Base-by-base conservation (phyloP, 176 grass and related monocot genomes). In the Elymus sibiricus region DNA sequence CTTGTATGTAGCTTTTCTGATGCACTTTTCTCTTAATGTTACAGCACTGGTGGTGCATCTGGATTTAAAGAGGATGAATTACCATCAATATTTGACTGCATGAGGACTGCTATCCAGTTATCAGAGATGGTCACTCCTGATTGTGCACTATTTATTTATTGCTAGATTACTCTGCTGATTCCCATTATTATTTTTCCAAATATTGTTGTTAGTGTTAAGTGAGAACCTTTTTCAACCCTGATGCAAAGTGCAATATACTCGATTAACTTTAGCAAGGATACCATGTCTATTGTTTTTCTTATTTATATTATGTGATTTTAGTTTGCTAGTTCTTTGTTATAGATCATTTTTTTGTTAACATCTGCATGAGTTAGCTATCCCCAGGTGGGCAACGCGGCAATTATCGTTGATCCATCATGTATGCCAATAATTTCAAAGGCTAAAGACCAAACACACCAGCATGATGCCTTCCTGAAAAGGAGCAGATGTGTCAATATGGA, bases 391-490 rank as follows among this genome's bases (percentile, higher is more conserved):
- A 98, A 95, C 86, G 70, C 90, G 88, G 91, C 86, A 73, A 63
- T 95, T 43, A 89, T 98, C 78, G 88, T 98, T 70, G 86, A 98
- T 94, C 93, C 96, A 85, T 86, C 58, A 71, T 89, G 81, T 11
- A 86, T 76, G 53, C 77, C 94, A 86, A 90, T 95, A 56, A 94
- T 98, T 75, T 87, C 96, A 5, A 89, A 90, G 64, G 88, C 86
- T 79, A 71, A n/a, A 63, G 93, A 95, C 64, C 61, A 90, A 83
- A 94, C 78, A 28, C 22, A 62, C 46, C 85, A 85, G 42, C n/a
- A 46, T 80, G 40, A 65, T 42, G 44, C 12, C 60, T 79, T 64
- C 44, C 44, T 4, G 22, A 74, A 84, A 43, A 53, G 83, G 73
- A 92, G 51, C 9, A 47, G 32, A 43, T 39, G 71, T 82, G 12